Conservation (phyloP, 2,329 filamentous ascomycete genomes). For the Fusarium setosum region DNA sequence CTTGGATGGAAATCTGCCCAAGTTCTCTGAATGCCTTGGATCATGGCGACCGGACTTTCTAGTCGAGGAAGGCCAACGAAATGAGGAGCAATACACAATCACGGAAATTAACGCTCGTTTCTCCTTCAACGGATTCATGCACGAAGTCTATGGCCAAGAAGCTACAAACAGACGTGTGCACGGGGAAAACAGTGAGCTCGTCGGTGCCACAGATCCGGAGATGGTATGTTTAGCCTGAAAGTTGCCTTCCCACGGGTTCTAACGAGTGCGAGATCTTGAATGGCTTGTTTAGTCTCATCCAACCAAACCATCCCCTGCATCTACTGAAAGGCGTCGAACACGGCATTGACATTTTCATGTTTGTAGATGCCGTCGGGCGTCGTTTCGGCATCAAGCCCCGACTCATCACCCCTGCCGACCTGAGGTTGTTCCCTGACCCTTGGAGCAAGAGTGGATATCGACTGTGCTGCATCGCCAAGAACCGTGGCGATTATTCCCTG, state of each 20-base stretch:
- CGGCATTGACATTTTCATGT: slow-evolving; percentile 54
- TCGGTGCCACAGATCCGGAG: slow-evolving; percentile 39
- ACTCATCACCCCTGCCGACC: slow-evolving; percentile 47
- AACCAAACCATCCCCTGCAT: slow-evolving; percentile 45
- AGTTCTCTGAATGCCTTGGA: slow-evolving; percentile 39
- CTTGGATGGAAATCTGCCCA: slow-evolving; percentile 32
- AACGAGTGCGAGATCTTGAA: slow-evolving; percentile 45
- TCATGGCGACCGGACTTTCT: slow-evolving; percentile 56
- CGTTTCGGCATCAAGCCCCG: slow-evolving; percentile 46
- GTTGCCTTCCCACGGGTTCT: neutral
- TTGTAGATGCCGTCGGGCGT: slow-evolving; percentile 43
- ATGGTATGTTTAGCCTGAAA: slow-evolving; percentile 37
- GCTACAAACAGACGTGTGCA: slow-evolving; percentile 33
- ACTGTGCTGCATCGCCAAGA: slow-evolving; percentile 45
- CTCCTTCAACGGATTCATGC: slow-evolving; percentile 52
- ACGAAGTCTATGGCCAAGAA: slow-evolving; percentile 45
- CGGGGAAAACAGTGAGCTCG: slow-evolving; percentile 19
- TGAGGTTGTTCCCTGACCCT: slow-evolving; percentile 46
- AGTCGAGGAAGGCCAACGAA: slow-evolving; percentile 41
- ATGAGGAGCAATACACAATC: slow-evolving; percentile 44
- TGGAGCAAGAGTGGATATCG: slow-evolving; percentile 38
- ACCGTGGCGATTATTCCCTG: neutral
- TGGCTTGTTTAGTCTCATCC: slow-evolving; percentile 47
- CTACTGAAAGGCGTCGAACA: slow-evolving; percentile 51
- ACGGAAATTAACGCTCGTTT: slow-evolving; percentile 57